Evolutionary conservation across 2,329 filamentous ascomycete genomes (phyloP).

Genomic region (Phialocephala subalpina): DNA sequence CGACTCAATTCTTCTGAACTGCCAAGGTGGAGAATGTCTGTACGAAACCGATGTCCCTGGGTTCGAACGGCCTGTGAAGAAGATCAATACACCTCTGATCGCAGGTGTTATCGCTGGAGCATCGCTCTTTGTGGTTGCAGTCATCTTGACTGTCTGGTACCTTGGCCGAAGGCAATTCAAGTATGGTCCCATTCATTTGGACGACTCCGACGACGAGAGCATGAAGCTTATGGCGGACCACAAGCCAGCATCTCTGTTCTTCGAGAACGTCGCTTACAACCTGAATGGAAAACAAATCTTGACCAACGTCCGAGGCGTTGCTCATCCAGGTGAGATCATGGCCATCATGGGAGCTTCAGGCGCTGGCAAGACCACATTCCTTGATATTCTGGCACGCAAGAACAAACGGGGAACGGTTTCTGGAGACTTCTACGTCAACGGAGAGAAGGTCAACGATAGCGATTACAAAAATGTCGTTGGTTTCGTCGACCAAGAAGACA

Average conservation of each 20-base stretch:
- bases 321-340: conserved; percentile 93
- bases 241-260: conserved; percentile 87
- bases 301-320: conserved; percentile 79
- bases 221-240: conserved; percentile 90
- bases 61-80: conserved; percentile 86
- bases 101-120: conserved; percentile 89
- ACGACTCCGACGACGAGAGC: conserved; percentile 88
- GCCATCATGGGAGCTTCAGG: conserved; percentile 99
- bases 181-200: conserved; percentile 80
- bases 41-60: conserved; percentile 93
- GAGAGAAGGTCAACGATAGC: conserved; percentile 82
- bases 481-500: conserved; percentile 98
- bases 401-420: conserved; percentile 86
- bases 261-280: conserved; percentile 85
- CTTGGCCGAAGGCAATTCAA: conserved; percentile 76
- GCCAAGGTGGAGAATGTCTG: conserved; percentile 88
- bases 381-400: conserved; percentile 95
- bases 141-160: conserved; percentile 87
- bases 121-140: conserved; percentile 86
- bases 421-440: conserved; percentile 92
- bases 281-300: conserved; percentile 91
- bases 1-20: conserved; percentile 83
- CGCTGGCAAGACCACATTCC: conserved; percentile 95
- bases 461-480: conserved; percentile 94
- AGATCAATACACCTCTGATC: conserved; percentile 96